Evolutionary conservation across 352 stramenopile genomes (phyloP).

Genomic region (Globisporangium alternatum): DNA sequence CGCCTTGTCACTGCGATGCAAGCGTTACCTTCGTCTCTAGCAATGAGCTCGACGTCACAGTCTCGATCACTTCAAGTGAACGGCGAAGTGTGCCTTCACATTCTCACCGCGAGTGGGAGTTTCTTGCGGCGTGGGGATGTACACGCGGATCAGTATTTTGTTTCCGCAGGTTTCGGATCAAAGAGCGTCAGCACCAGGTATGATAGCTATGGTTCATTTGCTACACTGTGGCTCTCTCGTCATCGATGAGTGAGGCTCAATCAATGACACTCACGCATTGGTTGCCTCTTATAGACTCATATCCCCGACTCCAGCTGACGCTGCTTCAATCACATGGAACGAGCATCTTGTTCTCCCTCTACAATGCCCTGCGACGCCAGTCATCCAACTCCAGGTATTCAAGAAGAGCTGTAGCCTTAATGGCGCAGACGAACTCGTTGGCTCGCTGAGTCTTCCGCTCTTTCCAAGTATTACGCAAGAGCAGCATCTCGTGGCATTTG

Average conservation of each 20-base stretch:
- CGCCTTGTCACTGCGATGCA: neutral
- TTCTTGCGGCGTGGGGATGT: constrained; percentile 2
- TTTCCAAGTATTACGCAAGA: constrained; percentile 22
- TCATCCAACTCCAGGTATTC: constrained; percentile 25
- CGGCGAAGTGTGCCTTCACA: constrained; percentile 8
- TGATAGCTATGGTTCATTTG: neutral
- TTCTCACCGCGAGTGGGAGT: neutral
- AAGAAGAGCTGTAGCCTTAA: constrained; percentile 6
- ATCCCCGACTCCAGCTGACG: neutral
- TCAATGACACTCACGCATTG: neutral
- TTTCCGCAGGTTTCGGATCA: neutral
- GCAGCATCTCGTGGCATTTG: constrained; percentile 28
- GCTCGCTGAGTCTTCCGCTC: constrained; percentile 25
- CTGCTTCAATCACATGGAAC: constrained; percentile 26
- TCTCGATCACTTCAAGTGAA: neutral
- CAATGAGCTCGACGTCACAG: neutral
- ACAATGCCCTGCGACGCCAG: constrained; percentile 9
- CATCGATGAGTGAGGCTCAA: neutral
- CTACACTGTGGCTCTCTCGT: neutral
- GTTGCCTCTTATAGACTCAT: neutral
- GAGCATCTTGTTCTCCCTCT: constrained; percentile 29
- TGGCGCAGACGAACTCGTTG: constrained; percentile 17
- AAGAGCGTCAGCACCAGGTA: constrained; percentile 6
- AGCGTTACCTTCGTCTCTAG: no score
- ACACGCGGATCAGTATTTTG: neutral